Evolutionary conservation across 2,329 filamentous ascomycete species (phyloP).

Genomic region (Neofusicoccum cordaticola): DNA sequence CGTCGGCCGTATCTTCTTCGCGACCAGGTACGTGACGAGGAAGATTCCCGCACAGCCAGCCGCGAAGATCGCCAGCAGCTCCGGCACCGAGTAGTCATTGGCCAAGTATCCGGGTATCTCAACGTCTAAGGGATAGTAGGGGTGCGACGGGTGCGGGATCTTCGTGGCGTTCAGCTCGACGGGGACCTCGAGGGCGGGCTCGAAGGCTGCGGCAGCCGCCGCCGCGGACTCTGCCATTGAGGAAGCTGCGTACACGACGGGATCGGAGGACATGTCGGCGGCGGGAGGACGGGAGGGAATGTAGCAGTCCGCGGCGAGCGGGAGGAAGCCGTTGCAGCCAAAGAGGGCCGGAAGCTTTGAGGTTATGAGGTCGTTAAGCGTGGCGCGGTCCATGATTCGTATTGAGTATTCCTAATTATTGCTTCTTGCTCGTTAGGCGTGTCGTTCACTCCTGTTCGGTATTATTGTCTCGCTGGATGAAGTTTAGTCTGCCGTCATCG

Average conservation of each 20-base stretch:
- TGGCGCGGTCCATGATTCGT: conserved; percentile 9
- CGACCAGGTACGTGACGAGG: conserved; percentile 52
- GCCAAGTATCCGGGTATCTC: conserved; percentile 62
- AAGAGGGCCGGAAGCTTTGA: conserved; percentile 7
- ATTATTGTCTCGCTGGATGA: conserved; percentile 7
- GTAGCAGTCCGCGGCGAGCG: conserved; percentile 9
- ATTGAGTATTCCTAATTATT: background rate
- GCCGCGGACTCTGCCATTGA: background rate
- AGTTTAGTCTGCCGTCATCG: conserved; percentile 9
- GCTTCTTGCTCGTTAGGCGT: conserved; percentile 6
- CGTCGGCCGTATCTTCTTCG: conserved; percentile 52
- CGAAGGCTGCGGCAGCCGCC: background rate
- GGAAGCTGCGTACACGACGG: background rate
- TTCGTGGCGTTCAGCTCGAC: conserved; percentile 1
- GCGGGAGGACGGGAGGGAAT: background rate
- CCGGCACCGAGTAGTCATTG: conserved; percentile 60
- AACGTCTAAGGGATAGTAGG: conserved; percentile 68
- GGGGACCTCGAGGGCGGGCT: background rate
- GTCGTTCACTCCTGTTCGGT: background rate
- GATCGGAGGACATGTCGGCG: background rate
- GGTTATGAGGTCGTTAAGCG: conserved; percentile 8
- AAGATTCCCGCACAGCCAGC: conserved; percentile 58
- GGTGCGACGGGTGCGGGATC: conserved; percentile 46
- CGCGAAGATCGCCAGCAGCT: conserved; percentile 60
- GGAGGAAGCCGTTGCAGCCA: conserved; percentile 16